These are phyloP conservation scores for Phlebiopsis gigantea DNA, from an alignment of 768 basidiomycete genomes.

Conservation along the genomic window DNA sequence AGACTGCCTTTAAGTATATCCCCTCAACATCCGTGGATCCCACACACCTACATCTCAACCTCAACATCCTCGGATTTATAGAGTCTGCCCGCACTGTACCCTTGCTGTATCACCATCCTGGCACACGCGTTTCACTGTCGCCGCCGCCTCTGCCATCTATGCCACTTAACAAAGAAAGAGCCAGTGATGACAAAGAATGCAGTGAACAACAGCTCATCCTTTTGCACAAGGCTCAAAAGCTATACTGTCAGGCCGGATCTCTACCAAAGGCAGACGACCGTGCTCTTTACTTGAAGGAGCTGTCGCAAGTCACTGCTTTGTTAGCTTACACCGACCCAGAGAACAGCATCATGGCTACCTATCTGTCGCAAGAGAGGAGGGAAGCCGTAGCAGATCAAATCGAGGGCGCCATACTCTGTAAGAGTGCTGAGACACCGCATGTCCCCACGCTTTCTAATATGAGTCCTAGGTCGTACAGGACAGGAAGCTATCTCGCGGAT, in stretches of 20 bases:
- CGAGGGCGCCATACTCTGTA: slow-evolving; percentile 80
- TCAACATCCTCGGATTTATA: slow-evolving; percentile 83
- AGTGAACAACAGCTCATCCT: slow-evolving; percentile 42
- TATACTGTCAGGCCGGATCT: slow-evolving; percentile 56
- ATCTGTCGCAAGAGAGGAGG: slow-evolving; percentile 71
- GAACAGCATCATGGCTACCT: slow-evolving; percentile 66
- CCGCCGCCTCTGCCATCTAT: slow-evolving; percentile 5
- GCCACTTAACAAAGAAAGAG: not conserved
- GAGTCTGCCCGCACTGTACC: slow-evolving; percentile 78
- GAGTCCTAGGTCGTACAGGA: slow-evolving; percentile 41
- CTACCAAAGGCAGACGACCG: slow-evolving; percentile 54
- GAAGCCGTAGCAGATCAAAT: slow-evolving; percentile 85
- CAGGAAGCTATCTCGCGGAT: slow-evolving; percentile 52
- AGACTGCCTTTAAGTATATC: slow-evolving; percentile 37
- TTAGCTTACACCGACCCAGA: slow-evolving; percentile 84
- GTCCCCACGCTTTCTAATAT: not conserved
- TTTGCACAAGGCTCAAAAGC: slow-evolving; percentile 55
- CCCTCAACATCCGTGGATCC: slow-evolving; percentile 65
- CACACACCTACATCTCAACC: slow-evolving; percentile 73
- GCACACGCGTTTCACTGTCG: slow-evolving; percentile 11
- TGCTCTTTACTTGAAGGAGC: slow-evolving; percentile 59
- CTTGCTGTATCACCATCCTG: slow-evolving; percentile 37
- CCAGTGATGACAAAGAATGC: slow-evolving; percentile 17
- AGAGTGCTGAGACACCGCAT: slow-evolving; percentile 25
- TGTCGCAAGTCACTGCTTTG: slow-evolving; percentile 68